Base-by-base conservation (phyloP, 768 basidiomycete species). In the Inosperma sp. region DNA sequence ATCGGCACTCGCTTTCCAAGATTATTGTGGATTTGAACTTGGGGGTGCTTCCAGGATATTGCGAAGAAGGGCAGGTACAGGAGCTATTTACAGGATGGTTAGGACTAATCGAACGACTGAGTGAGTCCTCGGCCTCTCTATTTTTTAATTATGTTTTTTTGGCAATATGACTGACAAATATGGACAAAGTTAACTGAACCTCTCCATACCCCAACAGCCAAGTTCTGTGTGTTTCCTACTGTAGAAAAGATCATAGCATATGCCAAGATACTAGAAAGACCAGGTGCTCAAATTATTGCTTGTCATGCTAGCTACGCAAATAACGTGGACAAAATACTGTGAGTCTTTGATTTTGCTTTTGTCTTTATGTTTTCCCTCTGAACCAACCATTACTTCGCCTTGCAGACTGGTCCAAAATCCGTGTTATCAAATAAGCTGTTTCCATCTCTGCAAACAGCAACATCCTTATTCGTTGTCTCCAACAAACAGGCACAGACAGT, bases 361-460 rank as follows among this genome's bases (percentile, higher is more conserved):
- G 19, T 19, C 17, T 12, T 16, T 10, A 37, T n/a, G n/a, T n/a
- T n/a, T 26, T 35, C 10, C 41, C 25, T 9, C 21, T n/a, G 16
- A 30, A 12, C 3, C 16, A 31, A 47, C n/a, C n/a, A n/a, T n/a
- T n/a, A n/a, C 48, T 36, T 7, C 57, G 93, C 14, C 66, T 94
- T 9, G 93, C 93, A 5, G 89, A 91, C 59, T 96, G 89, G 88
- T 72, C 71, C 21, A 86, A 96, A 67, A 97, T 99, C 62, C 79
- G 78, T 7, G 89, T 90, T 0, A 93, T 99, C 59, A 96, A 94
- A 65, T 67, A 87, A 58, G 88, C 90, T 1, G 90, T 98, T 30
- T 82, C 81, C 1, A 93, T 99, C 4, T 90, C 98, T 64, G 94
- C 95, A 0, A 99, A 99, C 66, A 96, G 96, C 23, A 98, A 97